Conservation (phyloP, 305 asterid genomes). For the Solanum hybrid region DNA sequence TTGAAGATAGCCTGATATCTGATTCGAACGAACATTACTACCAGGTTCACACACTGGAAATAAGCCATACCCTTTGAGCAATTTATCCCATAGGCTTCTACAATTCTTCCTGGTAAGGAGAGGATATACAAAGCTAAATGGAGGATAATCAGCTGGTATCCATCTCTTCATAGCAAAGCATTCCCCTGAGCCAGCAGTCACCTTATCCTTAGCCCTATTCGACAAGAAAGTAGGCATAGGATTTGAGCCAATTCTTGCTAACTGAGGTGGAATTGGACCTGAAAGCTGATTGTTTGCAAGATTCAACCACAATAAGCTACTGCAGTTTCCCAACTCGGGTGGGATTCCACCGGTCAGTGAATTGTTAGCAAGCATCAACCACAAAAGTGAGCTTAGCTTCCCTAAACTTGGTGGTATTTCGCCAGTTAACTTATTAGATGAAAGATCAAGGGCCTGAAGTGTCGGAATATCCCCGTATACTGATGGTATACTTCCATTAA, state of each 20-base stretch:
- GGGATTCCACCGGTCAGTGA: constrained; percentile 62
- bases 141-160: constrained; percentile 95
- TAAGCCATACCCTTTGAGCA: constrained; percentile 70
- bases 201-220: constrained; percentile 31
- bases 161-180: constrained; percentile 80
- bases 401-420: constrained; percentile 61
- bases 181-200: constrained; percentile 76
- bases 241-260: constrained; percentile 56
- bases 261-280: constrained; percentile 44
- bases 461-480: constrained; percentile 54
- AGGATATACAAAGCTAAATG: constrained; percentile 66
- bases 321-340: constrained; percentile 65
- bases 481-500: constrained; percentile 60
- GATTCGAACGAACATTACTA: constrained; percentile 34
- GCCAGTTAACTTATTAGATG: constrained; percentile 55
- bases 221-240: constrained; percentile 43
- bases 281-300: constrained; percentile 61
- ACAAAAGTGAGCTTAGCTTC: constrained; percentile 50
- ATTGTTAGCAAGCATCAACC: constrained; percentile 92
- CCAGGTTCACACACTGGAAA: constrained; percentile 69
- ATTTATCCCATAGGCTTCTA: constrained; percentile 51
- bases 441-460: constrained; percentile 80
- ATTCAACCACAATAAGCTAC: constrained; percentile 79
- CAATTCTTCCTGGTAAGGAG: constrained; percentile 74
- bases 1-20: constrained; percentile 71